Percentiles rank a stretch among this genome's conserved stretches.
Evolutionary conservation across 768 basidiomycete species (phyloP).

Genomic region (Lactarius evosmus): DNA sequence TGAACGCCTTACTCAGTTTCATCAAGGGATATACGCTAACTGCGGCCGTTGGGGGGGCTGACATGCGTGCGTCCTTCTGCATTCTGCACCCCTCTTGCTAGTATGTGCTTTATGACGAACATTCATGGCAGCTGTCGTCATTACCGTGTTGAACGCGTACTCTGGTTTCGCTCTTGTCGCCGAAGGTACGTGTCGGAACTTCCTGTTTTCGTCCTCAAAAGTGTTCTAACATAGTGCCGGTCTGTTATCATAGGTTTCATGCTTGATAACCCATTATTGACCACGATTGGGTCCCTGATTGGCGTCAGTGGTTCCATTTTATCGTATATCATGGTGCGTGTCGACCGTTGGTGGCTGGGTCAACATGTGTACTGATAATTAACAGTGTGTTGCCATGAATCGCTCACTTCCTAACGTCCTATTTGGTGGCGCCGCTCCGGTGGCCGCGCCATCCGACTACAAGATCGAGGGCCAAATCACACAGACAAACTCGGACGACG

Average conservation of each 20-base stretch:
- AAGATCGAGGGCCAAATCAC: conserved; percentile 85
- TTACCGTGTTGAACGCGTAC: conserved; percentile 88
- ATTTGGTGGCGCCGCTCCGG: conserved; percentile 77
- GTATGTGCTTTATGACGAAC: conserved; percentile 9
- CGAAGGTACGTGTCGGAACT: conserved; percentile 50
- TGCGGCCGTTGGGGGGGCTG: conserved; percentile 88
- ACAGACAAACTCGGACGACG: conserved; percentile 75
- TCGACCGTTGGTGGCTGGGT: not conserved
- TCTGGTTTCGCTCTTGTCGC: conserved; percentile 89
- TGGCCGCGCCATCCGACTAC: conserved; percentile 48
- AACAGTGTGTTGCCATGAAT: conserved; percentile 89
- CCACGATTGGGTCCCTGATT: conserved; percentile 81
- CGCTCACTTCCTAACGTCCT: conserved; percentile 80
- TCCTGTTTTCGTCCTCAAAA: not conserved
- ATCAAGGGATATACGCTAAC: conserved; percentile 85
- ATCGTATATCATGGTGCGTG: conserved; percentile 84
- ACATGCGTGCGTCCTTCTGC: conserved; percentile 68
- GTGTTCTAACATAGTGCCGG: not conserved
- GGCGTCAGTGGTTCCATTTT: conserved; percentile 89
- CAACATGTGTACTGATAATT: conserved; percentile 18
- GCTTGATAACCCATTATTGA: conserved; percentile 81
- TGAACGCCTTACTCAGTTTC: conserved; percentile 74
- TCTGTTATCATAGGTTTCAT: conserved; percentile 61
- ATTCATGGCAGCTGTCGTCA: conserved; percentile 65
- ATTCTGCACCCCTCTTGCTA: no score